Conservation (phyloP, 108 stramenopile genomes). For the Skeletonema grethae region DNA sequence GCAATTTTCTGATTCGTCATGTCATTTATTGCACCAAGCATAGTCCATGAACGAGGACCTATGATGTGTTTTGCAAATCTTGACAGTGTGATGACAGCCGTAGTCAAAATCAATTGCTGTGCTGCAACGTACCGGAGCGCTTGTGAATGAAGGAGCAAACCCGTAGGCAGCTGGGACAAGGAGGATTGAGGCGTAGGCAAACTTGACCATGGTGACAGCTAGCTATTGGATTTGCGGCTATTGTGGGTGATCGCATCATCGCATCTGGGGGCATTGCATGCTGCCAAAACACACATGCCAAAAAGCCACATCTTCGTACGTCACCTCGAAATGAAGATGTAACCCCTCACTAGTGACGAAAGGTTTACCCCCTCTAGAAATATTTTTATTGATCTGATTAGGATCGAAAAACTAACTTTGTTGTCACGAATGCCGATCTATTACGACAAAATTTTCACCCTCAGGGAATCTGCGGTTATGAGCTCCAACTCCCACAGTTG, state of each 20-base stretch:
- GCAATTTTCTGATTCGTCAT: neutral
- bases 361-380: neutral
- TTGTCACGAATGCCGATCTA: neutral
- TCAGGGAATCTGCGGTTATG: too few species aligned
- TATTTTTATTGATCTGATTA: too few species aligned
- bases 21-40: neutral
- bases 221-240: neutral
- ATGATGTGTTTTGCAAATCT: neutral
- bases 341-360: neutral
- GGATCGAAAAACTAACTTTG: too few species aligned
- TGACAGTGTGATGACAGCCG: neutral
- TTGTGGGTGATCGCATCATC: neutral
- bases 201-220: neutral
- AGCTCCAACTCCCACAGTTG: too few species aligned
- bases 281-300: neutral
- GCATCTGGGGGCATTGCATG: neutral
- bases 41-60: neutral
- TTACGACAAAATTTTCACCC: too few species aligned
- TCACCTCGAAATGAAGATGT: neutral
- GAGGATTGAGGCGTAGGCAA: constrained; percentile 11
- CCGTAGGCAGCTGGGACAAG: constrained; percentile 24
- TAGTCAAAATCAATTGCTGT: neutral
- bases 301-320: neutral
- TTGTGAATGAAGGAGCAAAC: constrained; percentile 17
- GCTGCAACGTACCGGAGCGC: constrained; percentile 11